A percentile compares a stretch with the other conserved stretches of the same genome.
Evolutionary conservation across 2,329 filamentous ascomycete species (phyloP).

Genomic region (Harringtonia aguacate): DNA sequence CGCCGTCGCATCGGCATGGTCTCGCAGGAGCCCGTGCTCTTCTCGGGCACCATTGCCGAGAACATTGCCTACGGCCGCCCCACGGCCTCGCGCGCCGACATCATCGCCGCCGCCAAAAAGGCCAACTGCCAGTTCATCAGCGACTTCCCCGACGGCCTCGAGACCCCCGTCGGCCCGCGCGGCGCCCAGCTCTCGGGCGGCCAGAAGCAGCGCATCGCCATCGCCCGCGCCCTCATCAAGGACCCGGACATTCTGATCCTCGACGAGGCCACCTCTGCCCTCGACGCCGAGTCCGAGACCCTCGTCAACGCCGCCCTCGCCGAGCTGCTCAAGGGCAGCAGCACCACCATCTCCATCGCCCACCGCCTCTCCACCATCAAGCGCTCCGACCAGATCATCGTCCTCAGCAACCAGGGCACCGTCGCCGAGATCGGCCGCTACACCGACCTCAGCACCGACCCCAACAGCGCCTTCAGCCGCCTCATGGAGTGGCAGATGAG

Average conservation of each 20-base stretch:
- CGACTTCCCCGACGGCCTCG: slow-evolving; percentile 90
- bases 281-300: slow-evolving; percentile 95
- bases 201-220: slow-evolving; percentile 96
- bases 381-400: slow-evolving; percentile 87
- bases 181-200: slow-evolving; percentile 91
- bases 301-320: slow-evolving; percentile 86
- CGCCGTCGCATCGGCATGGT: slow-evolving; percentile 91
- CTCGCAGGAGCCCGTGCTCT: slow-evolving; percentile 87
- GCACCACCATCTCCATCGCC: slow-evolving; percentile 95
- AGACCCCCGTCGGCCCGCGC: slow-evolving; percentile 85
- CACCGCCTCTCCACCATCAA: slow-evolving; percentile 96
- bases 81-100: slow-evolving; percentile 64
- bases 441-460: slow-evolving; percentile 58
- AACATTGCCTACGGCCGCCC: slow-evolving; percentile 90
- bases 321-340: slow-evolving; percentile 70
- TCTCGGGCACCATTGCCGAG: slow-evolving; percentile 74
- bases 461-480: slow-evolving; percentile 78
- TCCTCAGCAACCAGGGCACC: slow-evolving; percentile 73
- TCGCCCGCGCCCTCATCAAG: slow-evolving; percentile 88
- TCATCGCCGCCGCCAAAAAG: slow-evolving; percentile 75
- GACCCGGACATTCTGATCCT: slow-evolving; percentile 94
- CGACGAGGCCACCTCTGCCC: slow-evolving; percentile 89
- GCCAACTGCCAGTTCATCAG: slow-evolving; percentile 96
- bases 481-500: slow-evolving; percentile 99
- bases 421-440: slow-evolving; percentile 91